phyloP scores from a whole-genome alignment of 192 early-diverging fungal species.

The Entomortierella beljakovae region DNA sequence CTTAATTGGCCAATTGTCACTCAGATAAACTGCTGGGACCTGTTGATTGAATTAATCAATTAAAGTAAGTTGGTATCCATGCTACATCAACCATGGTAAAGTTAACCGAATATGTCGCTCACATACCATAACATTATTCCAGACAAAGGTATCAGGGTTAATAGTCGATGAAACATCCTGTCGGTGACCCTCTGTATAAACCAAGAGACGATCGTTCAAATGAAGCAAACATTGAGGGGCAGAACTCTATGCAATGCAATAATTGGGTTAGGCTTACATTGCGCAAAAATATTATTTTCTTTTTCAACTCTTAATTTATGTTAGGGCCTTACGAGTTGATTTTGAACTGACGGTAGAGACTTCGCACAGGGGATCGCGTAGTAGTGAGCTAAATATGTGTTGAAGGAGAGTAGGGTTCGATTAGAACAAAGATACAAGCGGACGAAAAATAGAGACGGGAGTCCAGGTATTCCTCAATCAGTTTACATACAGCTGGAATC shows the following conservation, averaged over 20 bases:
- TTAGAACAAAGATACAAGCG: neutral
- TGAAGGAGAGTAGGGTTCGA: neutral
- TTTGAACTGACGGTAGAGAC: constrained; percentile 39
- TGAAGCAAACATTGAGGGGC: constrained; percentile 66
- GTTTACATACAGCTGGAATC: constrained; percentile 43
- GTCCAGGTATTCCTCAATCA: no score
- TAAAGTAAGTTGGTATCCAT: neutral
- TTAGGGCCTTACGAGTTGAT: constrained; percentile 27
- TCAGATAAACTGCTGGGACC: constrained; percentile 79
- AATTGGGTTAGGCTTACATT: neutral
- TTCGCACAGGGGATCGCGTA: constrained; percentile 50
- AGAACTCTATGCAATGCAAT: constrained; percentile 23
- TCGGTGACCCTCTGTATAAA: constrained; percentile 74
- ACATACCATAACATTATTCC: constrained; percentile 77
- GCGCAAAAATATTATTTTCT: neutral
- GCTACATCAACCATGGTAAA: neutral
- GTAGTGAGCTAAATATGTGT: constrained; percentile 55
- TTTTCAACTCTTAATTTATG: neutral
- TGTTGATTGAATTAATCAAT: constrained; percentile 22
- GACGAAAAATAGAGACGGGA: no score
- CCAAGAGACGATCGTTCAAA: constrained; percentile 72
- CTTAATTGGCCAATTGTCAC: constrained; percentile 85
- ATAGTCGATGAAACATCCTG: constrained; percentile 71
- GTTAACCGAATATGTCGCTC: neutral
- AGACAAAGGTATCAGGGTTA: constrained; percentile 75